phyloP scores from a whole-genome alignment of 768 basidiomycete species.

The Hypholoma fasciculare region DNA sequence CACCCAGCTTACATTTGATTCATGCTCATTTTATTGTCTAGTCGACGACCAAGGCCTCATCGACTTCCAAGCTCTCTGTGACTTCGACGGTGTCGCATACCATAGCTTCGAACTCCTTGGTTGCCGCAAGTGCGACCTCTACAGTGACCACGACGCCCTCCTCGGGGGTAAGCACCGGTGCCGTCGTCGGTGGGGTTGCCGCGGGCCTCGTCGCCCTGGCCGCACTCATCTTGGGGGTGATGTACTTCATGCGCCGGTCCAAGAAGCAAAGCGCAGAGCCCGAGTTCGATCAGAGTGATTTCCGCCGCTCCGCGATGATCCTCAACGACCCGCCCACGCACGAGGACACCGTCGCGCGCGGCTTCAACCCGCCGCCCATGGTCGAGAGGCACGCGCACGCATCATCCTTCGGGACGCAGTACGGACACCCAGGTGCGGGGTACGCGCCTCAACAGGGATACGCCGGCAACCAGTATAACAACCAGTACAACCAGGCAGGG shows the following conservation, averaged over 20 bases:
- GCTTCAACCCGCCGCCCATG: slow-evolving; percentile 62
- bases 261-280: slow-evolving; percentile 39
- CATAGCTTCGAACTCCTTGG: slow-evolving; percentile 1
- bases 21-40: not conserved
- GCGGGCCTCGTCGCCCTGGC: slow-evolving; percentile 47
- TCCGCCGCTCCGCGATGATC: slow-evolving; percentile 66
- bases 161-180: slow-evolving; percentile 20
- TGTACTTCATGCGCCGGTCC: slow-evolving; percentile 47
- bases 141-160: slow-evolving; percentile 8
- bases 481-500: not conserved
- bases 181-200: slow-evolving; percentile 38
- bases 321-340: slow-evolving; percentile 52
- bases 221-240: slow-evolving; percentile 38
- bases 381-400: slow-evolving; percentile 44
- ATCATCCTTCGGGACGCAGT: slow-evolving; percentile 32
- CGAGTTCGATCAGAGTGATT: slow-evolving; percentile 54
- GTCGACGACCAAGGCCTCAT: not conserved
- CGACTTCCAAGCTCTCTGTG: not conserved
- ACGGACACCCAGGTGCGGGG: slow-evolving; percentile 25
- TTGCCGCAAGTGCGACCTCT: slow-evolving; percentile 3
- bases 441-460: slow-evolving; percentile 20
- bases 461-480: slow-evolving; percentile 7
- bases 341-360: slow-evolving; percentile 36
- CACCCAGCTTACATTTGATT: not conserved
- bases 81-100: not conserved